A percentile compares a stretch with the other conserved stretches of the same genome.
phyloP scores from a whole-genome alignment of 2,329 filamentous ascomycete species.

The Pseudogymnoascus sp. region DNA sequence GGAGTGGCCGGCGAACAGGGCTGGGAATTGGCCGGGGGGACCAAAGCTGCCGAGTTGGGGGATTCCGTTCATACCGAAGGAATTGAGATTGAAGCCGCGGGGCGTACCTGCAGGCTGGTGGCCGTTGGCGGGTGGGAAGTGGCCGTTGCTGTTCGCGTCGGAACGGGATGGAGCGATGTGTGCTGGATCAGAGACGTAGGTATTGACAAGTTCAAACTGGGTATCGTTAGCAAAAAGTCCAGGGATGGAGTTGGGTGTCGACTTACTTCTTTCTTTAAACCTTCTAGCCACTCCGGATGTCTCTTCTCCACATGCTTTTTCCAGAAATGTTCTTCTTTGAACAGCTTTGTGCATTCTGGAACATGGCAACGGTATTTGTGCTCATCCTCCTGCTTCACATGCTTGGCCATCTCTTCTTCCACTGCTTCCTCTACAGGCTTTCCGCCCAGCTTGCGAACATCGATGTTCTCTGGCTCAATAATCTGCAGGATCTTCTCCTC shows the following conservation, averaged over 20 bases:
- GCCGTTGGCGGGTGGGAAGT: slow-evolving; percentile 76
- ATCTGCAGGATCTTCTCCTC: slow-evolving; percentile 95
- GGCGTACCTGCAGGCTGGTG: slow-evolving; percentile 77
- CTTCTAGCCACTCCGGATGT: slow-evolving; percentile 79
- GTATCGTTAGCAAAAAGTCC: slow-evolving; percentile 28
- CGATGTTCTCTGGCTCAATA: slow-evolving; percentile 79
- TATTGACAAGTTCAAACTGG: slow-evolving; percentile 83
- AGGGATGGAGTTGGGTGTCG: neutral
- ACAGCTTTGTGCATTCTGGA: slow-evolving; percentile 90
- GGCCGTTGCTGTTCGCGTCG: slow-evolving; percentile 90
- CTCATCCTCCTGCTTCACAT: slow-evolving; percentile 95
- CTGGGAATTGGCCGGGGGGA: slow-evolving; percentile 40
- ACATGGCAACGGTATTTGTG: slow-evolving; percentile 96
- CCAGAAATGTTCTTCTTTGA: slow-evolving; percentile 97
- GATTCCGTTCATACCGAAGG: slow-evolving; percentile 55
- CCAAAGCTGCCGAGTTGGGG: slow-evolving; percentile 53
- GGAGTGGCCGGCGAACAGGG: slow-evolving; percentile 48
- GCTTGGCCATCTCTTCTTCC: slow-evolving; percentile 77
- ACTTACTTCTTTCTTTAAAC: slow-evolving; percentile 74
- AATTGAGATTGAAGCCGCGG: slow-evolving; percentile 80
- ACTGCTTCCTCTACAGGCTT: slow-evolving; percentile 79
- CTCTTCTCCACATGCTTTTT: slow-evolving; percentile 96
- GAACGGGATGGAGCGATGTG: slow-evolving; percentile 91
- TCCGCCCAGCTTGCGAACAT: slow-evolving; percentile 85
- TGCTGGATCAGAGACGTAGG: slow-evolving; percentile 87